Evolutionary conservation across 352 stramenopile species (phyloP), one percentile per base, ranked within the genome.

Genomic region (Phytophthora fragariaefolia): DNA sequence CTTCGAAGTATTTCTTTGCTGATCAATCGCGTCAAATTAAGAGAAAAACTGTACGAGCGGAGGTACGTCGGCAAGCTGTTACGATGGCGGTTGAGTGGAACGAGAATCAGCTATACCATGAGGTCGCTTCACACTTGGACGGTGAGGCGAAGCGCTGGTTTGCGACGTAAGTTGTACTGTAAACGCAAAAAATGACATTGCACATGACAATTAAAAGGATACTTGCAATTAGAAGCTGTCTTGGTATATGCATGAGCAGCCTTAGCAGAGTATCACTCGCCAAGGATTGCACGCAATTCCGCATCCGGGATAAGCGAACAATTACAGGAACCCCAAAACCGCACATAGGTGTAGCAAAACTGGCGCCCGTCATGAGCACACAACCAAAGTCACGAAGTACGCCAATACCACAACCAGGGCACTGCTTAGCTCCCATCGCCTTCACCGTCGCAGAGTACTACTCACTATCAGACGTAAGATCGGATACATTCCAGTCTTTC

Each of bases 271-370:
- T n/a, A n/a, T 79, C 22, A 84, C 45, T 92, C 82, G 2, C 79
- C 71, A 18, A 93, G 64, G 58, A 91, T 91, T 15, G 43, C 22
- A 30, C 45, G 60, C 6, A 91, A 8, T 36, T 94, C 85, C 10
- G 58, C 46, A 15, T 89, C 73, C 0, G 83, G 83, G 48, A 94
- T 89, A 10, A 91, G 43, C 45, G 61, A 68, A 63, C 85, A 93
- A 18, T 67, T 34, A 57, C 85, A 93, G 10, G 69, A 74, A 4
- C 75, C 59, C 85, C 85, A 93, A 27, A 58, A 7, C 7, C 20
- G 23, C 34, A 94, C 58, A 24, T 83, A 92, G 24, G 82, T 90
- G 58, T 82, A 94, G 67, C 85, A 94, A 58, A 94, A 94, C 58
- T 92, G 64, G 65, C 91, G 83, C 2, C 82, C 83, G 42, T 83